Conservation (phyloP, 192 early-diverging fungal species). For the Oehlia diaphana region DNA sequence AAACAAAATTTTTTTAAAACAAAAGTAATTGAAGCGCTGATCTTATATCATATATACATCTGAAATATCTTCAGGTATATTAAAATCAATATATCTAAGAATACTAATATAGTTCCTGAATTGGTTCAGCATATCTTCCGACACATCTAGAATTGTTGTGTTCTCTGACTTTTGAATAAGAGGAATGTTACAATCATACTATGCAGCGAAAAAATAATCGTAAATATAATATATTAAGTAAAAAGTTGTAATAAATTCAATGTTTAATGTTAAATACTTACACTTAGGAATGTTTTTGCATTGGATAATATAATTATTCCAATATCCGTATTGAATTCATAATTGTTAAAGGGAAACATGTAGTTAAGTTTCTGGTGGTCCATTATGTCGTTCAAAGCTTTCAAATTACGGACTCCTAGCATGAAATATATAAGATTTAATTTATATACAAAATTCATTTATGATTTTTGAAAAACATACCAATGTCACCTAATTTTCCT, state of each 20-base stretch:
- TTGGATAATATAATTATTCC: constrained; percentile 62
- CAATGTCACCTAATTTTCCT: constrained; percentile 65
- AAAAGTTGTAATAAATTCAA: neutral
- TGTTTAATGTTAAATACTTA: constrained; percentile 31
- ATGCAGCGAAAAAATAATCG: constrained; percentile 25
- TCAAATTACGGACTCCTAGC: constrained; percentile 67
- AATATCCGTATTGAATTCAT: constrained; percentile 69
- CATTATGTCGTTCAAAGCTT: constrained; percentile 61
- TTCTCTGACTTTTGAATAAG: constrained; percentile 35
- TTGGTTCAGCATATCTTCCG: constrained; percentile 46
- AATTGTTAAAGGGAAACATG: constrained; percentile 68
- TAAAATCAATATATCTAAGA: constrained; percentile 53
- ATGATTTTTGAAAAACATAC: constrained; percentile 26
- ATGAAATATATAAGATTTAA: neutral
- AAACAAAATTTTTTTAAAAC: neutral
- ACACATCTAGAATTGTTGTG: constrained; percentile 34
- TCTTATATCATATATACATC: constrained; percentile 36
- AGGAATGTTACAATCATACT: constrained; percentile 57
- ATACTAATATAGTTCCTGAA: constrained; percentile 62
- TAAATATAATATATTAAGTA: neutral
- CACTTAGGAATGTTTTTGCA: constrained; percentile 70
- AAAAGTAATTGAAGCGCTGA: neutral
- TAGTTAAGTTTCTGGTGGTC: constrained; percentile 64
- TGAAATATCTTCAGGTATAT: constrained; percentile 61
- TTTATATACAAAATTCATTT: neutral